Evolutionary conservation across 2,329 filamentous ascomycete species (phyloP).

Genomic region (Rhynchosporium agropyri): DNA sequence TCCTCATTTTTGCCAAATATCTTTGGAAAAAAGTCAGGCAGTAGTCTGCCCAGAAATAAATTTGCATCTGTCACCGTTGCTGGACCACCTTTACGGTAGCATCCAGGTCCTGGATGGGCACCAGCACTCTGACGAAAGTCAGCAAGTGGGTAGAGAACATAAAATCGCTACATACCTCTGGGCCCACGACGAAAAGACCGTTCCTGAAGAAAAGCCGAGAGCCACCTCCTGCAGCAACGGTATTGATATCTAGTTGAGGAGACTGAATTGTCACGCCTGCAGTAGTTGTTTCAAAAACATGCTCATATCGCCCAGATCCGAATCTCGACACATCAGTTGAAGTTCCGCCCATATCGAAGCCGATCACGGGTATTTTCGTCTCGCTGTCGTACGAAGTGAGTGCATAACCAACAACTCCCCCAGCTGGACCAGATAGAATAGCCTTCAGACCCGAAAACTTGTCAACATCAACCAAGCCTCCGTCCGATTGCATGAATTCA

Average conservation of each 20-base stretch:
- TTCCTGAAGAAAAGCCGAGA: conserved; percentile 86
- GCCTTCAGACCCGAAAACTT: conserved; percentile 83
- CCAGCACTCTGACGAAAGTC: conserved; percentile 58
- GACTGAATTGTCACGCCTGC: conserved; percentile 94
- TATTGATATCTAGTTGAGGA: conserved; percentile 92
- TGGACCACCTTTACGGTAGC: conserved; percentile 87
- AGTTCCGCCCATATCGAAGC: conserved; percentile 95
- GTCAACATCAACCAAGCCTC: conserved; percentile 69
- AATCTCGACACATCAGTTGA: conserved; percentile 91
- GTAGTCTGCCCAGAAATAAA: conserved; percentile 76
- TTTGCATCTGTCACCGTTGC: conserved; percentile 95
- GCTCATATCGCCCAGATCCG: conserved; percentile 82
- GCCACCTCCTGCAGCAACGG: conserved; percentile 87
- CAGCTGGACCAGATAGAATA: conserved; percentile 88
- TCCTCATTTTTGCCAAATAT: conserved; percentile 93
- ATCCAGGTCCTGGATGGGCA: conserved; percentile 86
- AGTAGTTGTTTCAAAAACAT: conserved; percentile 92
- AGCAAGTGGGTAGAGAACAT: not conserved
- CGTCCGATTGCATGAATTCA: conserved; percentile 86
- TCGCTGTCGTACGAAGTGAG: conserved; percentile 85
- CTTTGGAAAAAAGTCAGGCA: conserved; percentile 92
- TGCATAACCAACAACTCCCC: conserved; percentile 90
- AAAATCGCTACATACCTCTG: conserved; percentile 57
- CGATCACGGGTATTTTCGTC: conserved; percentile 84
- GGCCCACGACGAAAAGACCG: conserved; percentile 86